A percentile compares a stretch with the other conserved stretches of the same genome.
These are phyloP conservation scores for Musa acuminata DNA, from an alignment of 176 grass and related monocot genomes.

Conservation along the genomic window DNA sequence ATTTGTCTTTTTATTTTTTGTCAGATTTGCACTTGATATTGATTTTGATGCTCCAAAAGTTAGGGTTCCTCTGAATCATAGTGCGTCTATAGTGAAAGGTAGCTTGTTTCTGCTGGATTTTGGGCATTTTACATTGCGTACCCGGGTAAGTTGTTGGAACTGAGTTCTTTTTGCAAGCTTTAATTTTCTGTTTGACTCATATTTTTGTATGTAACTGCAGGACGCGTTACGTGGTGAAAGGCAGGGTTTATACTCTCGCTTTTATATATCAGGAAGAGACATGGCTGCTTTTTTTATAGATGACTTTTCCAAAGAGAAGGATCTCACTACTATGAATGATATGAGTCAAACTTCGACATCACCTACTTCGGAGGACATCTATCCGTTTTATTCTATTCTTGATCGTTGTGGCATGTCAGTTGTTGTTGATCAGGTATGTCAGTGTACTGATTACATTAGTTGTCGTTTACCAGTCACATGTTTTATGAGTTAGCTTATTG, in stretches of 20 bases:
- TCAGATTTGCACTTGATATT: slow-evolving; percentile 92
- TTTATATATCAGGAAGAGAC: slow-evolving; percentile 86
- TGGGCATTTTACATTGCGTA: slow-evolving; percentile 97
- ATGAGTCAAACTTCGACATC: slow-evolving; percentile 26
- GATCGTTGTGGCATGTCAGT: slow-evolving; percentile 93
- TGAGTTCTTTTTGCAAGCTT: slow-evolving; percentile 19
- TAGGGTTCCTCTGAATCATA: slow-evolving; percentile 55
- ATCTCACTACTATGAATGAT: slow-evolving; percentile 22
- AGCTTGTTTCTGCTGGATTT: slow-evolving; percentile 81
- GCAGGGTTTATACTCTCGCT: slow-evolving; percentile 77
- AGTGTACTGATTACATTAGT: background rate
- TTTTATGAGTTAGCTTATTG: background rate
- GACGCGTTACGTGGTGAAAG: slow-evolving; percentile 61
- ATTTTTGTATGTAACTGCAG: slow-evolving; percentile 28
- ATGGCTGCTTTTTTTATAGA: slow-evolving; percentile 85
- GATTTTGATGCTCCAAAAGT: slow-evolving; percentile 99
- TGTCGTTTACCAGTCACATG: slow-evolving; percentile 1
- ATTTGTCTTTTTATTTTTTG: slow-evolving; percentile 14
- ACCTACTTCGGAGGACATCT: slow-evolving; percentile 24
- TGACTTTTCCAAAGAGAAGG: slow-evolving; percentile 36
- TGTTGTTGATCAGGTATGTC: slow-evolving; percentile 78
- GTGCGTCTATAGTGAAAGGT: slow-evolving; percentile 27
- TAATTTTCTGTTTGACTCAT: slow-evolving; percentile 25
- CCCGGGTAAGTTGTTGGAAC: slow-evolving; percentile 47
- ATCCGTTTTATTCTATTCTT: slow-evolving; percentile 71